Conservation (phyloP, 2,329 filamentous ascomycete genomes). For the Coniochaeta sp. region DNA sequence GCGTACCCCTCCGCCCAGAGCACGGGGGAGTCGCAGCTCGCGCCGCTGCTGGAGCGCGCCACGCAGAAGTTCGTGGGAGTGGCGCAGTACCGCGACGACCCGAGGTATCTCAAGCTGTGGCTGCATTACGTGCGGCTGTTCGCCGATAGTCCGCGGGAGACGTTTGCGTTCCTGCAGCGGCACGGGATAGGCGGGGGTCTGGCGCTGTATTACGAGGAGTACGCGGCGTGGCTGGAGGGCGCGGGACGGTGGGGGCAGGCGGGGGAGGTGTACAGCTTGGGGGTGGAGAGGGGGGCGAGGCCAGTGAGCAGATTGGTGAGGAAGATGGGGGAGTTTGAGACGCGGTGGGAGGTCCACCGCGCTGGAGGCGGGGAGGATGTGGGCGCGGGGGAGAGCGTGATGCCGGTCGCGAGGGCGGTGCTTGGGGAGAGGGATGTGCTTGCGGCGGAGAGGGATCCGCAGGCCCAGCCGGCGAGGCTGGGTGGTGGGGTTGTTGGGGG, state of each 20-base stretch:
- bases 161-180: constrained; percentile 82
- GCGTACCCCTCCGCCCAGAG: constrained; percentile 92
- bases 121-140: constrained; percentile 90
- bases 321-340: constrained; percentile 89
- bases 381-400: constrained; percentile 62
- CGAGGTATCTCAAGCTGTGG: constrained; percentile 89
- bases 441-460: constrained; percentile 49
- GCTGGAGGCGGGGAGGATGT: constrained; percentile 37
- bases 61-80: constrained; percentile 85
- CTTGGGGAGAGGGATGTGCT: constrained; percentile 69
- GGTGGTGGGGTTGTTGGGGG: constrained; percentile 35
- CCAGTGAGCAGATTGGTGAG: constrained; percentile 74
- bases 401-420: constrained; percentile 76
- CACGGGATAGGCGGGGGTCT: constrained; percentile 81
- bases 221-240: constrained; percentile 84
- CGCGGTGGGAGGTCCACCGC: constrained; percentile 59
- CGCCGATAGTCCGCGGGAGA: constrained; percentile 86
- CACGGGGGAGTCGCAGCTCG: constrained; percentile 82
- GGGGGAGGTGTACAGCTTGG: constrained; percentile 86
- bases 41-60: constrained; percentile 82
- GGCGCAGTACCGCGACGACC: constrained; percentile 88
- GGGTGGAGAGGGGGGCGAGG: constrained; percentile 80
- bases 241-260: constrained; percentile 82
- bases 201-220: constrained; percentile 94
- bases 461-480: constrained; percentile 49